These are phyloP conservation scores for Chlamydomonas incerta DNA, from an alignment of 139 green algal genomes.

Conservation along the genomic window DNA sequence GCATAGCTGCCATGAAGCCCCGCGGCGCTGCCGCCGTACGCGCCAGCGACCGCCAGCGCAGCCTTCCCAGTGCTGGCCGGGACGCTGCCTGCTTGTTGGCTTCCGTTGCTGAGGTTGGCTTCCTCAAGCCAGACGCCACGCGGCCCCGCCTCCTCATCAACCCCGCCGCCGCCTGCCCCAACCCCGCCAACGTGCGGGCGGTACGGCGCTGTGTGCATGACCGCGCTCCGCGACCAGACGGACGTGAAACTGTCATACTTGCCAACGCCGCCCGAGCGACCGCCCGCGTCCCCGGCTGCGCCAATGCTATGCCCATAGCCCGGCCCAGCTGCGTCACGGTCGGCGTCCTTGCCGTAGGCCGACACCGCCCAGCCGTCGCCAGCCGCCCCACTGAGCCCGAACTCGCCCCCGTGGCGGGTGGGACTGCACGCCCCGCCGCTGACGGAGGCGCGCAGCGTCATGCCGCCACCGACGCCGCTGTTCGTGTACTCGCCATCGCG, in stretches of 20 bases:
- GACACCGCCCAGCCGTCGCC: not conserved
- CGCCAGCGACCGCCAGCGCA: not conserved
- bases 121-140: not conserved
- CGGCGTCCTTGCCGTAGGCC: not conserved
- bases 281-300: not conserved
- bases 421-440: not conserved
- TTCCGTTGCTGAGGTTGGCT: not conserved
- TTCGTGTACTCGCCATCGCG: not conserved
- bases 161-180: not conserved
- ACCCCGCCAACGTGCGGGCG: not conserved
- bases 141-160: not conserved
- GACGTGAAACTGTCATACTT: slow-evolving; percentile 36
- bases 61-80: not conserved
- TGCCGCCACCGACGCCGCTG: not conserved
- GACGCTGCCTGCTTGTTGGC: not conserved
- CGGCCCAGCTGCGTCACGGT: no score
- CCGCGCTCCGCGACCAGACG: slow-evolving; percentile 1
- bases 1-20: no score
- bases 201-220: not conserved
- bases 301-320: not conserved
- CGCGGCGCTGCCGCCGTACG: not conserved
- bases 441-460: not conserved
- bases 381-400: not conserved
- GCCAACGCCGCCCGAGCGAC: not conserved
- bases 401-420: not conserved